Evolutionary conservation across 305 asterid species (phyloP).

Genomic region (Ajuga reptans): DNA sequence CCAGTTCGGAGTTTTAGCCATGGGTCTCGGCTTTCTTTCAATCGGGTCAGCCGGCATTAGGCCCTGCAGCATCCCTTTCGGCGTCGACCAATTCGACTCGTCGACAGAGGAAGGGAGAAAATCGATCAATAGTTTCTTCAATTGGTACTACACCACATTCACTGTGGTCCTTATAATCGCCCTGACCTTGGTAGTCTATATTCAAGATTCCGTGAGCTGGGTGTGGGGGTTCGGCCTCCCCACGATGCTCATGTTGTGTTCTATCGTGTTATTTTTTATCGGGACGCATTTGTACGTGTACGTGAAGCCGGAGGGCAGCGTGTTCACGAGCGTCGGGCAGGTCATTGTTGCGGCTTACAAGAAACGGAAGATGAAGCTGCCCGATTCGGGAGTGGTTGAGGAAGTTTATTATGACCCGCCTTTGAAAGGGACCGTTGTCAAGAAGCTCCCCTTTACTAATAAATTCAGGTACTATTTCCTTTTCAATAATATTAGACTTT

Average conservation of each 20-base stretch:
- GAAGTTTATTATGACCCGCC: slow-evolving; percentile 52
- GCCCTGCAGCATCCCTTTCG: slow-evolving; percentile 88
- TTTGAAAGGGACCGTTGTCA: slow-evolving; percentile 23
- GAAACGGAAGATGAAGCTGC: slow-evolving; percentile 47
- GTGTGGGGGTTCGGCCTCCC: slow-evolving; percentile 52
- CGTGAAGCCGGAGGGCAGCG: slow-evolving; percentile 69
- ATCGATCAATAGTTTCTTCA: slow-evolving; percentile 69
- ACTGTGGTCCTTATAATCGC: slow-evolving; percentile 52
- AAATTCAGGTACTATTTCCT: slow-evolving; percentile 37
- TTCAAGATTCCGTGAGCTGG: slow-evolving; percentile 70
- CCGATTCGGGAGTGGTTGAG: slow-evolving; percentile 13
- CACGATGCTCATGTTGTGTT: slow-evolving; percentile 42
- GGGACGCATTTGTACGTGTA: slow-evolving; percentile 53
- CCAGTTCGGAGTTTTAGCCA: slow-evolving; percentile 44
- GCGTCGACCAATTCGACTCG: slow-evolving; percentile 80
- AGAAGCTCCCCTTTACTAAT: slow-evolving; percentile 39
- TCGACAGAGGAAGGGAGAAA: slow-evolving; percentile 53
- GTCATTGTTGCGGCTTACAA: slow-evolving; percentile 43
- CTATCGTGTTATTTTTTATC: slow-evolving; percentile 45
- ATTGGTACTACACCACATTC: slow-evolving; percentile 82
- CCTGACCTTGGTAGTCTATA: slow-evolving; percentile 56
- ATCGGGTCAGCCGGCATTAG: slow-evolving; percentile 71
- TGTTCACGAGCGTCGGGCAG: slow-evolving; percentile 47
- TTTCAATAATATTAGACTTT: neutral
- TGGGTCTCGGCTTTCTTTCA: slow-evolving; percentile 42